These are phyloP conservation scores for Boletus semigastroideus DNA, from an alignment of 1,284 basidiomycete species.

Conservation along the genomic window DNA sequence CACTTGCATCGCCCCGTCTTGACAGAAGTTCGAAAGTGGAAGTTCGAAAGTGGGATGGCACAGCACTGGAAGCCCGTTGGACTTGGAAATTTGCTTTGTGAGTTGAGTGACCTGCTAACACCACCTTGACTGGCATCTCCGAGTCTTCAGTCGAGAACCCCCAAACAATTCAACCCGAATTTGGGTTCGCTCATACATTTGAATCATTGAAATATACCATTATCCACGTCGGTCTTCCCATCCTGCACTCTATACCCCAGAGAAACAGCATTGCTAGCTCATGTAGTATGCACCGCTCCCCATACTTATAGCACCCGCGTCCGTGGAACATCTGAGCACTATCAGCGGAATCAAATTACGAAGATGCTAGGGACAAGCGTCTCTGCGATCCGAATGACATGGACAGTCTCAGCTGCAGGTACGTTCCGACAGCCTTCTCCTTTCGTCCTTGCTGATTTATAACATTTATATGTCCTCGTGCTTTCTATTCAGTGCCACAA, in stretches of 20 bases:
- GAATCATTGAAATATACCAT: neutral
- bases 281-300: neutral
- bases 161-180: no score
- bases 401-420: neutral
- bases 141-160: no score
- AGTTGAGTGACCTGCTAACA: no score
- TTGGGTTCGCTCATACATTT: neutral
- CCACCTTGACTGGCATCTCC: no score
- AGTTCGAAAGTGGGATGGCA: no score
- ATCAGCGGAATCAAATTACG: slow-evolving; percentile 7
- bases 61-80: no score
- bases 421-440: neutral
- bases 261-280: neutral
- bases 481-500: slow-evolving; percentile 32
- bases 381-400: neutral
- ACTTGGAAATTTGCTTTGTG: no score
- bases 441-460: neutral
- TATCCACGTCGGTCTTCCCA: slow-evolving; percentile 11
- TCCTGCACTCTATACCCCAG: neutral
- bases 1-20: no score
- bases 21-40: no score
- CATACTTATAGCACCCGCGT: neutral
- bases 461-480: slow-evolving; percentile 17
- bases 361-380: neutral
- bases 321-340: neutral